Evolutionary conservation across 2,329 filamentous ascomycete species (phyloP).

Genomic region (Phoma sp.): DNA sequence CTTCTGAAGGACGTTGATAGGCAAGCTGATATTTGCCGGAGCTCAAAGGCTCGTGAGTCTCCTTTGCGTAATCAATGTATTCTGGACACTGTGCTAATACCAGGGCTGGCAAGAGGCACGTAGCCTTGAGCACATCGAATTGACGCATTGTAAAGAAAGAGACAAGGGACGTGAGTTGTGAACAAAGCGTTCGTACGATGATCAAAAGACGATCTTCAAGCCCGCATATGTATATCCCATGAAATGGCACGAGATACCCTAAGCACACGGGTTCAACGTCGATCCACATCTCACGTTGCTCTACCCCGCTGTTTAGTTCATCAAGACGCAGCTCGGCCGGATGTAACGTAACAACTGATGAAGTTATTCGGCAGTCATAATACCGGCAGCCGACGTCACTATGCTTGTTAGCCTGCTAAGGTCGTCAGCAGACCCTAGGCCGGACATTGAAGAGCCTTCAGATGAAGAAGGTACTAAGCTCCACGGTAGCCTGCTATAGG

Average conservation of each 20-base stretch:
- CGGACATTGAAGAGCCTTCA: not conserved
- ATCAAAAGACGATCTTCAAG: not conserved
- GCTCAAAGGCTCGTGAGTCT: conserved; percentile 54
- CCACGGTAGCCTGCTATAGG: conserved; percentile 1
- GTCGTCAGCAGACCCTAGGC: conserved; percentile 5
- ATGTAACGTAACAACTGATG: conserved; percentile 34
- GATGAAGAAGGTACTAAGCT: not conserved
- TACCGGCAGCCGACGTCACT: conserved; percentile 32
- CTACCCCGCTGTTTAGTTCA: conserved; percentile 44
- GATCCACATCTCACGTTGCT: conserved; percentile 29
- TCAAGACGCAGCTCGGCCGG: conserved; percentile 18
- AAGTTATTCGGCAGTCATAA: conserved; percentile 27
- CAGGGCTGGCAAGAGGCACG: conserved; percentile 31
- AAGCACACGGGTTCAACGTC: conserved; percentile 15
- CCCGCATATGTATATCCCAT: conserved; percentile 3
- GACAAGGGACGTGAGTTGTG: not conserved
- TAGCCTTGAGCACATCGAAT: conserved; percentile 20
- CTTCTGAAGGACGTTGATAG: conserved; percentile 53
- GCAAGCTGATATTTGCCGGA: conserved; percentile 55
- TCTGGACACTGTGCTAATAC: conserved; percentile 52
- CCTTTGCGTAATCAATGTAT: conserved; percentile 52
- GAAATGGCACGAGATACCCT: conserved; percentile 2
- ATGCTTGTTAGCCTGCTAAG: conserved; percentile 1
- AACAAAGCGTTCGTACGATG: not conserved
- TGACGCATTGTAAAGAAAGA: conserved; percentile 33